A percentile compares a stretch with the other conserved stretches of the same genome.
phyloP scores from a whole-genome alignment of 441 rosid species.

The Macaranga tanarius region DNA sequence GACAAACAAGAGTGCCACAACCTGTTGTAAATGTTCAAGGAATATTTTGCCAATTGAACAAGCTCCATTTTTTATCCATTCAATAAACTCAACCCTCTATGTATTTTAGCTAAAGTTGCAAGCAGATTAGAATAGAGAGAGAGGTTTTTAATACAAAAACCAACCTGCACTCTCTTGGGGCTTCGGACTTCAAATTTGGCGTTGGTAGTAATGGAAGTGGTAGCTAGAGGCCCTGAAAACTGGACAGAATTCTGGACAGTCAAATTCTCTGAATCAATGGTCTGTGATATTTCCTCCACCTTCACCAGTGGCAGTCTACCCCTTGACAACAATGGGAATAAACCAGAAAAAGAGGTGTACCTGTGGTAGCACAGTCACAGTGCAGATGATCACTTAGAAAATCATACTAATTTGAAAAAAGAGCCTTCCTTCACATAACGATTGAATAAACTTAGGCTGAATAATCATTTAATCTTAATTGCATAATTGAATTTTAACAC shows the following conservation, averaged over 20 bases:
- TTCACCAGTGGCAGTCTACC: constrained; percentile 60
- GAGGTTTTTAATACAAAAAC: background rate
- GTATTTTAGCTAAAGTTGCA: background rate
- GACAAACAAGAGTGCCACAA: background rate
- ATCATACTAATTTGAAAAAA: background rate
- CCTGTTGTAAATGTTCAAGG: background rate
- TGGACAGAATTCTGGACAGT: constrained; percentile 76
- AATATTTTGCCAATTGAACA: background rate
- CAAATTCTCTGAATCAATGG: constrained; percentile 76
- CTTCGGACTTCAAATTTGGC: constrained; percentile 93
- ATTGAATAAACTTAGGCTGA: no score
- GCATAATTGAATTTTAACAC: background rate
- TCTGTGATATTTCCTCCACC: constrained; percentile 94
- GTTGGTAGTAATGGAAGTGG: constrained; percentile 73
- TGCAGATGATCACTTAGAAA: no score
- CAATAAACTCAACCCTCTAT: background rate
- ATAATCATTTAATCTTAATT: background rate
- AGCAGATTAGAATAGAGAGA: background rate
- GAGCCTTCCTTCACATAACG: no score
- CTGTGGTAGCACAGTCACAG: constrained; percentile 35
- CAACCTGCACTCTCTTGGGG: constrained; percentile 92
- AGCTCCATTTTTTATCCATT: background rate
- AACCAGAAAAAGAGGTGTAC: constrained; percentile 79
- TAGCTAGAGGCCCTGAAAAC: constrained; percentile 77
- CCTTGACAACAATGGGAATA: constrained; percentile 80